Conservation (phyloP, 208 protist genomes). For the Leishmania aethiopica region DNA sequence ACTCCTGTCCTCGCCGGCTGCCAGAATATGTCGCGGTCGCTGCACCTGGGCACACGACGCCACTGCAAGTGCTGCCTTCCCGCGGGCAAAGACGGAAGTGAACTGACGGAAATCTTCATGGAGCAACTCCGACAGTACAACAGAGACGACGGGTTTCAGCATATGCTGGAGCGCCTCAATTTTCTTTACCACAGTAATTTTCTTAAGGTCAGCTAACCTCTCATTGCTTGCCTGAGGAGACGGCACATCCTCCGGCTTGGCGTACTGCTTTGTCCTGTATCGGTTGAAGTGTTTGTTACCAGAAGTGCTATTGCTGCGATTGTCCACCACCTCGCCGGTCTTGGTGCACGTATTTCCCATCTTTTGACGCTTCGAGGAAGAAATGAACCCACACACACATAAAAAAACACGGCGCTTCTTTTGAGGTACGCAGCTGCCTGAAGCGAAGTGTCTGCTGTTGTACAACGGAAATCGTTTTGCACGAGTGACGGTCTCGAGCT, state of each 20-base stretch:
- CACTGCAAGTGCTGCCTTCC: slow-evolving; percentile 47
- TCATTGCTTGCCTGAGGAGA: not conserved
- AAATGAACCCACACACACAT: slow-evolving; percentile 3
- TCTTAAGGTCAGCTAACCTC: not conserved
- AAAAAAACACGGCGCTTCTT: slow-evolving; percentile 5
- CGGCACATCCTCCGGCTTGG: not conserved
- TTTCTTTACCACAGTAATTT: slow-evolving; percentile 31
- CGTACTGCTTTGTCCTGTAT: not conserved
- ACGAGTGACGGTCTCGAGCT: not conserved
- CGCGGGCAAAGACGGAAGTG: slow-evolving; percentile 40
- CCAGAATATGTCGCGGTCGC: slow-evolving; percentile 51
- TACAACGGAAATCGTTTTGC: not conserved
- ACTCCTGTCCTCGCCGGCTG: slow-evolving; percentile 59
- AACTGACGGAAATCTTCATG: slow-evolving; percentile 62
- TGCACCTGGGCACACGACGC: slow-evolving; percentile 56
- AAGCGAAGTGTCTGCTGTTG: not conserved
- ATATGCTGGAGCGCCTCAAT: slow-evolving; percentile 64
- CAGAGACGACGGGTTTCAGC: slow-evolving; percentile 44
- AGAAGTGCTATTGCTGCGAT: slow-evolving; percentile 9
- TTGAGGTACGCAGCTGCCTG: not conserved
- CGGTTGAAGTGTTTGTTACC: not conserved
- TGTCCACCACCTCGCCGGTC: slow-evolving; percentile 27
- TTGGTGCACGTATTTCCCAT: slow-evolving; percentile 56
- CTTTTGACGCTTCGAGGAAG: not conserved
- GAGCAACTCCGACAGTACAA: slow-evolving; percentile 32